Base-by-base conservation (phyloP, 2,329 filamentous ascomycete species). In the Samsoniella hepiali region DNA sequence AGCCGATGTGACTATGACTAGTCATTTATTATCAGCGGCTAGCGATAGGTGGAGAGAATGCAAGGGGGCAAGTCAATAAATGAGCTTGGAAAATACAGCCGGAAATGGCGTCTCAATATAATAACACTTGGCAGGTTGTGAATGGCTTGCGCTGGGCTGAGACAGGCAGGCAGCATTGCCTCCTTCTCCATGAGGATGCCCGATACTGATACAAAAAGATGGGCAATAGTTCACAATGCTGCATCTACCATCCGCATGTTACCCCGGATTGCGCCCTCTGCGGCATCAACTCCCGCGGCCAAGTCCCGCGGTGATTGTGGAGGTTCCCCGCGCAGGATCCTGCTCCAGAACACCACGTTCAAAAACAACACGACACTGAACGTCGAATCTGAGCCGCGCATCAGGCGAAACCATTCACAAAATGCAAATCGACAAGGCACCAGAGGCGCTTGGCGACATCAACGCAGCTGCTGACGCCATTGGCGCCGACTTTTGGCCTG, bases 391-490 rank as follows among this genome's bases (percentile, higher is more conserved):
- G 42, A 34, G 9, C 11, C n/a, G 8, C 17, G 31, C 42, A 22
- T 34, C 17, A 45, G n/a, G 13, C 11, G 29, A 27, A 9, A 3
- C 9, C 15, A 13, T 34, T 42, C 34, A 31, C 40, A 49, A 36
- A 32, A 54, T 62, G 59, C 32, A 55, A 22, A 56, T 55, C 17
- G 15, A 31, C 50, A 17, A 11, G n/a, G 40, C 42, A 7, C 17
- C 51, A 38, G 31, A 22, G 15, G 31, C 59, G n/a, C 40, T 62
- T 13, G 50, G 3, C 69, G 80, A 82, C 54, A 78, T 72, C 31
- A 63, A 66, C 50, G 42, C 64, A 7, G 62, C 67, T 10, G 54
- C 69, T 27, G 62, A 69, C 17, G 63, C 49, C 32, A 62, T 65
- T 38, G 50, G 57, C 38, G 64, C 64, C 22, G 65, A 65, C 1